phyloP scores from a whole-genome alignment of 495 filamentous ascomycete species.

The Geoglossum glabrum region DNA sequence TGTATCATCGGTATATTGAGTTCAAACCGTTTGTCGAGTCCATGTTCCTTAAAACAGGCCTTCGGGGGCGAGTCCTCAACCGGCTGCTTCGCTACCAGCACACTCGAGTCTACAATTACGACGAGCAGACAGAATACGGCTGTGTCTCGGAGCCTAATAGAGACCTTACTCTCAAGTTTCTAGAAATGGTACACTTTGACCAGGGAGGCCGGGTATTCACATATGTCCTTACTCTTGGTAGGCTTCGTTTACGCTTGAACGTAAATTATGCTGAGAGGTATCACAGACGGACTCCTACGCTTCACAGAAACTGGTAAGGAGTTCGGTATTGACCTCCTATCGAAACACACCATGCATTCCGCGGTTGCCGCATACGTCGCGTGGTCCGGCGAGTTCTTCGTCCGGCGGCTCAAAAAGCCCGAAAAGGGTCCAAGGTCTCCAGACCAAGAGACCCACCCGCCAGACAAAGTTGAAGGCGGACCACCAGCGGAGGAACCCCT shows the following conservation, averaged over 20 bases:
- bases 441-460: constrained; percentile 12
- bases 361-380: constrained; percentile 79
- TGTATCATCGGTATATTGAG: constrained; percentile 85
- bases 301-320: constrained; percentile 93
- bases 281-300: constrained; percentile 47
- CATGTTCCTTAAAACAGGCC: constrained; percentile 62
- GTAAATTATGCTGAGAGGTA: not conserved
- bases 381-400: constrained; percentile 82
- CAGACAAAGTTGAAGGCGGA: constrained; percentile 21
- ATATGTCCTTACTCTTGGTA: constrained; percentile 58
- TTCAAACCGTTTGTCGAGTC: constrained; percentile 76
- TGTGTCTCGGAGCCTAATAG: constrained; percentile 30
- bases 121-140: constrained; percentile 50
- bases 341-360: constrained; percentile 90
- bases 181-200: constrained; percentile 71
- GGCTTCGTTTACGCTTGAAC: not conserved
- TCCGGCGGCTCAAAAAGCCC: constrained; percentile 40
- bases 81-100: constrained; percentile 83
- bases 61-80: constrained; percentile 60
- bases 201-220: constrained; percentile 76
- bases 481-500: constrained; percentile 20
- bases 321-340: constrained; percentile 78
- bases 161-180: constrained; percentile 54
- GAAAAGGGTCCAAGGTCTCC: constrained; percentile 14
- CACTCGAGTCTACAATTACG: constrained; percentile 68